Evolutionary conservation across 352 stramenopile genomes (phyloP), one percentile per base, ranked within the genome.

Genomic region (Pythium apleroticum): DNA sequence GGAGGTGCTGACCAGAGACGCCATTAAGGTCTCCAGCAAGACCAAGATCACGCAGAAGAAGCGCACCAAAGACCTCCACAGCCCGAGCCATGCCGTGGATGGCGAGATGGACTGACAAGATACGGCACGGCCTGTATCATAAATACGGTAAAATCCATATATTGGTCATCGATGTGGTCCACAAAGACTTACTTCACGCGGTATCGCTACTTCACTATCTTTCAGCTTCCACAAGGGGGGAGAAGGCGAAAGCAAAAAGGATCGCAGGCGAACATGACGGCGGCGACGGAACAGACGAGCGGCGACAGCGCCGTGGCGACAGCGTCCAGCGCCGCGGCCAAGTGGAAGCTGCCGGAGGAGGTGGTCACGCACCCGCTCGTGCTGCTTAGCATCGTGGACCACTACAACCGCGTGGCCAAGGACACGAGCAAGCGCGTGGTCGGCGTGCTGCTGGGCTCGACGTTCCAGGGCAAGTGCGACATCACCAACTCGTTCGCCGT

Each of bases 371-470:
- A 99, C 77, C 98, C 98, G 33, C 84, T 99, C n/a, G 97, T 99
- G 55, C 84, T 99, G 24, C 84, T 99, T 53, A 98, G 90, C 67
- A 98, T 98, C 53, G 97, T 98, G 52, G 98, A 99, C 84, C 98
- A 99, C 78, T 99, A 99, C 85, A 99, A 99, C 74, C 93, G 98
- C 66, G 96, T 99, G 39, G 97, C 97, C 8, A 97, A 96, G 56
- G 97, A 99, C 73, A 99, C 97, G 39, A 97, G 93, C 70, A 99
- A 99, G 79, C 90, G 98, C 52, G 97, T 98, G n/a, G 97, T 99
- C 8, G 97, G 97, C 55, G 96, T 99, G 27, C 78, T 99, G 56
- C 88, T 99, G 45, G 98, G 98, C 27, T 97, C 87, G 33, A 97
- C 91, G 10, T 95, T 91, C 70, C 97, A 98, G 66, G 97, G 96